Conservation (phyloP, 1,284 basidiomycete genomes). For the Baeospora myosura region DNA sequence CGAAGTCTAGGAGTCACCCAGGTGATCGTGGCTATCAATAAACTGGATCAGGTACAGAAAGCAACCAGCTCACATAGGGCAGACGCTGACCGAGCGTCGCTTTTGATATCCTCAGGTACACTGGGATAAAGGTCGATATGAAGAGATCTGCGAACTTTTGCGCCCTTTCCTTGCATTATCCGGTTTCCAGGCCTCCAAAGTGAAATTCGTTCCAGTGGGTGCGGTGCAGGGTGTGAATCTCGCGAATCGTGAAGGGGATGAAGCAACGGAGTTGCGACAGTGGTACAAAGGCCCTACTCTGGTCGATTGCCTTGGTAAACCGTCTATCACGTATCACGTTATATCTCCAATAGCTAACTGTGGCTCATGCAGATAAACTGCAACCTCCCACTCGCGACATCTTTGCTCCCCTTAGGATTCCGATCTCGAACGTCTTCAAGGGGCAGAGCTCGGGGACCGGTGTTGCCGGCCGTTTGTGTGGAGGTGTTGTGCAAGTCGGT, state of each 20-base stretch:
- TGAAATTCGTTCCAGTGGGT: constrained; percentile 83
- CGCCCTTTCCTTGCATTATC: constrained; percentile 81
- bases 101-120: constrained; percentile 48
- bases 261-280: constrained; percentile 39
- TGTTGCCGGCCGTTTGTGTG: constrained; percentile 81
- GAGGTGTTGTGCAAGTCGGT: constrained; percentile 88
- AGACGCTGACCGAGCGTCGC: neutral
- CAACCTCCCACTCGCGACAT: constrained; percentile 80
- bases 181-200: constrained; percentile 77
- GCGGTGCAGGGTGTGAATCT: constrained; percentile 90
- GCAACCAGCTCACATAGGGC: constrained; percentile 15
- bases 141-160: constrained; percentile 73
- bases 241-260: constrained; percentile 41
- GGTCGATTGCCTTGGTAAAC: constrained; percentile 74
- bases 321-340: constrained; percentile 1
- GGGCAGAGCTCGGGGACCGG: constrained; percentile 78
- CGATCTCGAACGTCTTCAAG: constrained; percentile 93
- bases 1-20: constrained; percentile 93
- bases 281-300: constrained; percentile 91
- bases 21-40: constrained; percentile 91
- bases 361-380: constrained; percentile 56
- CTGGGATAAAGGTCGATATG: constrained; percentile 80
- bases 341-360: constrained; percentile 2
- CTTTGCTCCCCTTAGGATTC: constrained; percentile 74
- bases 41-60: constrained; percentile 82